phyloP scores from a whole-genome alignment of 139 green algal genomes.

The Closterium sp. region DNA sequence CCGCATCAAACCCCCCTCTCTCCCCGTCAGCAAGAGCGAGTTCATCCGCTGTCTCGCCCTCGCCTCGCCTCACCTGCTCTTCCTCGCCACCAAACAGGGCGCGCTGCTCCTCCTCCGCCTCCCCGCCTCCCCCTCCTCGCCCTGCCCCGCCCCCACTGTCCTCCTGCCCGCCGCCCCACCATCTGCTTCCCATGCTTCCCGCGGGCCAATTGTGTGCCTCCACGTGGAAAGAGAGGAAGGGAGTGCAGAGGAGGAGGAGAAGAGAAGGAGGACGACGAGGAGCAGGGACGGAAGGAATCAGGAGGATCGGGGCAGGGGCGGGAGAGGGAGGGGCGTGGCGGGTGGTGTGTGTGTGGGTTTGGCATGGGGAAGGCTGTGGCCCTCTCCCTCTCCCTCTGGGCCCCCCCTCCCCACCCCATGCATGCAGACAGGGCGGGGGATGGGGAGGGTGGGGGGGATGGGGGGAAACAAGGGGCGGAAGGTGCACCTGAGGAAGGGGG shows the following conservation, averaged over 20 bases:
- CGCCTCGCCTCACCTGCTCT: background rate
- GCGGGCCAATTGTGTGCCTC: background rate
- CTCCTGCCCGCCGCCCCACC: too few relatives aligned
- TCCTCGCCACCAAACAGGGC: constrained; percentile 30
- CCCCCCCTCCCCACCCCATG: too few relatives aligned
- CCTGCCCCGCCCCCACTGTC: too few relatives aligned
- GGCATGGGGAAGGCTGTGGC: constrained; percentile 6
- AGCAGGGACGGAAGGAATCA: background rate
- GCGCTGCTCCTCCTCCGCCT: constrained; percentile 6
- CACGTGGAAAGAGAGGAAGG: background rate
- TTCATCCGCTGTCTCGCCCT: constrained; percentile 22
- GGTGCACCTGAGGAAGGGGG: background rate
- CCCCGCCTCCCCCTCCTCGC: too few relatives aligned
- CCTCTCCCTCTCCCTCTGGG: background rate
- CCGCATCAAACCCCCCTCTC: too few relatives aligned
- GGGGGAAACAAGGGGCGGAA: background rate
- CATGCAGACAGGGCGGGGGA: background rate
- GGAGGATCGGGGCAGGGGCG: background rate
- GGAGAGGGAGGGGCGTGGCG: background rate
- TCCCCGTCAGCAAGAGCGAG: constrained; percentile 28
- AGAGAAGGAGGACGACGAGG: background rate
- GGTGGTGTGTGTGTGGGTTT: constrained; percentile 23
- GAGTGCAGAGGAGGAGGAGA: background rate
- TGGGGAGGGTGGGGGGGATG: background rate
- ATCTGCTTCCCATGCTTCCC: too few relatives aligned